These are phyloP conservation scores for Lentinus brumalis DNA, from an alignment of 768 basidiomycete species.

Conservation along the genomic window DNA sequence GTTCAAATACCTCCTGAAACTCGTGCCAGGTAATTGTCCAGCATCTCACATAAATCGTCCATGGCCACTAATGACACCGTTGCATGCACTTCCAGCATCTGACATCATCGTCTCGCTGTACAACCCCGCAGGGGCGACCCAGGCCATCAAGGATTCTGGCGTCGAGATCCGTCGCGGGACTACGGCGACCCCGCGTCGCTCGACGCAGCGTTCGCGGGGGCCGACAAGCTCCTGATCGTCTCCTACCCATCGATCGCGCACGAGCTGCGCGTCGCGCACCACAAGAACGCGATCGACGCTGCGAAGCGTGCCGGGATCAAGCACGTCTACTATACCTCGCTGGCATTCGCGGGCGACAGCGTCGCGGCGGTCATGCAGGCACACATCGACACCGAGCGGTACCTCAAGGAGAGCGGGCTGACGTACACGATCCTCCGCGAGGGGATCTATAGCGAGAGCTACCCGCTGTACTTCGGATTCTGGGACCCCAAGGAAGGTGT, in stretches of 20 bases:
- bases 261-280: conserved; percentile 31
- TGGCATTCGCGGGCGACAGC: conserved; percentile 34
- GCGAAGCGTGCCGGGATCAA: conserved; percentile 33
- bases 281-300: conserved; percentile 39
- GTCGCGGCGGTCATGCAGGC: conserved; percentile 35
- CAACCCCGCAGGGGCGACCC: conserved; percentile 33
- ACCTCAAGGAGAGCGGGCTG: conserved; percentile 34
- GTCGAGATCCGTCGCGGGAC: conserved; percentile 34
- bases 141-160: conserved; percentile 23
- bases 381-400: conserved; percentile 36
- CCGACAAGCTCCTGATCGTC: conserved; percentile 36
- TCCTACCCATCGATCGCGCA: conserved; percentile 37
- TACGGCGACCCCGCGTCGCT: conserved; percentile 34
- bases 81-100: conserved; percentile 13
- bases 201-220: conserved; percentile 35
- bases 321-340: conserved; percentile 40
- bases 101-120: conserved; percentile 35
- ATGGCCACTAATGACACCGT: not conserved
- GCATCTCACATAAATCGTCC: not conserved
- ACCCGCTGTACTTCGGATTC: conserved; percentile 34
- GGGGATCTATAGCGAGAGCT: conserved; percentile 38
- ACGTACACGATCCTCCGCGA: conserved; percentile 38
- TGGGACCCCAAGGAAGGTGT: conserved; percentile 25
- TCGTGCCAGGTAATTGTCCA: conserved; percentile 26
- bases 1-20: conserved; percentile 32